Evolutionary conservation across 345 rosid genomes (phyloP).

Genomic region (Brassica juncea): DNA sequence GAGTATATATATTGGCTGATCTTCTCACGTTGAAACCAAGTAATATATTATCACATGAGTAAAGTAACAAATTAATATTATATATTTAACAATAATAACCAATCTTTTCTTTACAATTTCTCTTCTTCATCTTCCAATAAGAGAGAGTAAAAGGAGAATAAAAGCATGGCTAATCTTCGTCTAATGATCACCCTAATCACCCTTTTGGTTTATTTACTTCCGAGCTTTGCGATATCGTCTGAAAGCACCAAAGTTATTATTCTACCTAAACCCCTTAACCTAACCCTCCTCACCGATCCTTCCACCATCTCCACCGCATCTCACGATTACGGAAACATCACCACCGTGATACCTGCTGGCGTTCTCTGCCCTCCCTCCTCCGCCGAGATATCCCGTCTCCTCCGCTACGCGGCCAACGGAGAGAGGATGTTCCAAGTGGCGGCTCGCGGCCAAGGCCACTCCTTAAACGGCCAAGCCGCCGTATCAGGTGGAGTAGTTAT

Average conservation of each 20-base stretch:
- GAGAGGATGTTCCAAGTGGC: slow-evolving; percentile 54
- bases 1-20: neutral
- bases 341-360: slow-evolving; percentile 51
- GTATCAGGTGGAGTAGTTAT: slow-evolving; percentile 67
- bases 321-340: slow-evolving; percentile 68
- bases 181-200: slow-evolving; percentile 28
- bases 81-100: neutral
- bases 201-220: slow-evolving; percentile 4
- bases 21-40: slow-evolving; percentile 5
- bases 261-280: slow-evolving; percentile 33
- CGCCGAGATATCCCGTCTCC: slow-evolving; percentile 50
- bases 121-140: slow-evolving; percentile 32
- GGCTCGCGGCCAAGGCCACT: slow-evolving; percentile 88
- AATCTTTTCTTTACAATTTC: neutral
- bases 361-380: slow-evolving; percentile 65
- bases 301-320: slow-evolving; percentile 50
- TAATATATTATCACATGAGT: neutral
- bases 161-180: slow-evolving; percentile 31
- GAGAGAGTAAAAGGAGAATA: slow-evolving; percentile 10
- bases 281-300: slow-evolving; percentile 47
- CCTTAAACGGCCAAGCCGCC: slow-evolving; percentile 80
- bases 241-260: slow-evolving; percentile 1
- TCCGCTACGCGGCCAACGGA: slow-evolving; percentile 47
- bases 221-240: slow-evolving; percentile 15
- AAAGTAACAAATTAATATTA: neutral